Evolutionary conservation across 768 basidiomycete genomes (phyloP), one percentile per base, ranked within the genome.

Genomic region (Coprinopsis marcescibilis): DNA sequence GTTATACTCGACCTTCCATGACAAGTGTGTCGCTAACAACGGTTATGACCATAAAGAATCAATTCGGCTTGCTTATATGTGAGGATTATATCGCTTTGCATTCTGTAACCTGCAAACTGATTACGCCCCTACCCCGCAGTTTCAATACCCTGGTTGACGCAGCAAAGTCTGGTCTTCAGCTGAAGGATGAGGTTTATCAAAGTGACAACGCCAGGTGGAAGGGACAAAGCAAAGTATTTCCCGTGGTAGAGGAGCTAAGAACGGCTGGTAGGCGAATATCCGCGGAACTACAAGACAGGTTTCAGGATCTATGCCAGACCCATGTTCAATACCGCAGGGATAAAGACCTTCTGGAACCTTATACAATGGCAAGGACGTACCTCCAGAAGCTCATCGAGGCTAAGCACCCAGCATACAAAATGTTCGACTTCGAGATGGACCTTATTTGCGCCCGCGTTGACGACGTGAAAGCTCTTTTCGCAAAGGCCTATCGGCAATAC

Each of bases 131-230:
- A n/a, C n/a, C 45, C 29, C 8, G 10, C 45, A 89, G 87, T 64
- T 86, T 85, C 51, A 78, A 76, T 4, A 79, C 75, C 1, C 65
- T 83, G 8, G 66, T 89, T 6, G 86, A 89, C 62, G 73, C 82
- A 0, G 73, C 72, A 34, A 89, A 89, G 60, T 81, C 81, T 14
- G 87, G 86, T 0, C 67, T 76, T 3, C 68, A 70, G 1, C 71
- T 88, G 38, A 75, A 70, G 46, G 24, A 41, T 0, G 52, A 58
- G 0, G 60, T 80, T 2, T 75, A 75, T 33, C 45, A 65, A 0
- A 11, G 48, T 0, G 83, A 88, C 54, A 49, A 43, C 21, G n/a
- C n/a, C 48, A 50, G 2, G 36, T 24, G 5, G 83, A 67, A 54
- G 65, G 64, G 10, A 15, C 6, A 8, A 47, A 47, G 33, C 48